Percentiles rank a stretch among this genome's conserved stretches.
phyloP scores from a whole-genome alignment of 768 basidiomycete genomes.

The Rhizopogon roseolus region DNA sequence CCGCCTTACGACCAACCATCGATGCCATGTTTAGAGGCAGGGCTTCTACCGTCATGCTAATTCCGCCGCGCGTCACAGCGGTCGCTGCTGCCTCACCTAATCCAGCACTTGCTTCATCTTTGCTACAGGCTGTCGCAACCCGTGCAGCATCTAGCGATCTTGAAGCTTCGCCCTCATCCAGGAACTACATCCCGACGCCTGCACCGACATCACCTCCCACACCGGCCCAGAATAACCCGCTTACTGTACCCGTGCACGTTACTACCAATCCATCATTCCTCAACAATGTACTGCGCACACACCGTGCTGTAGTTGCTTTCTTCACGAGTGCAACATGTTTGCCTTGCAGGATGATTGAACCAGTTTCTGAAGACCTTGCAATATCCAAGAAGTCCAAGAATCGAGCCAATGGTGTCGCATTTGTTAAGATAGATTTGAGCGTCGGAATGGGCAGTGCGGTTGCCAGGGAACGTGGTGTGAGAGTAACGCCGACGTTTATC shows the following conservation, averaged over 20 bases:
- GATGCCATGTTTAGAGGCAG: conserved; percentile 76
- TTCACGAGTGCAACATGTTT: conserved; percentile 76
- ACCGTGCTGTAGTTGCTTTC: conserved; percentile 73
- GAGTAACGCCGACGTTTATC: conserved; percentile 83
- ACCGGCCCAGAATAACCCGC: conserved; percentile 35
- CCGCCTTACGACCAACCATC: conserved; percentile 82
- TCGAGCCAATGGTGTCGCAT: conserved; percentile 49
- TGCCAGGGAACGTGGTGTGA: conserved; percentile 58
- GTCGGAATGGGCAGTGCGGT: conserved; percentile 60
- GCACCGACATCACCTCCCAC: conserved; percentile 19
- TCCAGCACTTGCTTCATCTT: conserved; percentile 45
- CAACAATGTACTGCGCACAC: conserved; percentile 53
- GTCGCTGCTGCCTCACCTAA: conserved; percentile 34
- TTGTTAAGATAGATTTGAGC: conserved; percentile 80
- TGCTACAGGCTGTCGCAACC: conserved; percentile 54
- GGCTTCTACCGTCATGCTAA: conserved; percentile 25
- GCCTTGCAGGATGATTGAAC: conserved; percentile 82
- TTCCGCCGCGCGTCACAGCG: conserved; percentile 21
- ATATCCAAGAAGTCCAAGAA: conserved; percentile 52
- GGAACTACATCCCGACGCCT: conserved; percentile 12
- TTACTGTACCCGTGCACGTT: conserved; percentile 62
- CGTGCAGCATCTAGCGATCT: conserved; percentile 35
- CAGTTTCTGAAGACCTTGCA: conserved; percentile 76
- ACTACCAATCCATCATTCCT: conserved; percentile 76
- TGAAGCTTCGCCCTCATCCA: conserved; percentile 2